phyloP scores from a whole-genome alignment of 257 asterid species.

The Nicotiana paniculata region DNA sequence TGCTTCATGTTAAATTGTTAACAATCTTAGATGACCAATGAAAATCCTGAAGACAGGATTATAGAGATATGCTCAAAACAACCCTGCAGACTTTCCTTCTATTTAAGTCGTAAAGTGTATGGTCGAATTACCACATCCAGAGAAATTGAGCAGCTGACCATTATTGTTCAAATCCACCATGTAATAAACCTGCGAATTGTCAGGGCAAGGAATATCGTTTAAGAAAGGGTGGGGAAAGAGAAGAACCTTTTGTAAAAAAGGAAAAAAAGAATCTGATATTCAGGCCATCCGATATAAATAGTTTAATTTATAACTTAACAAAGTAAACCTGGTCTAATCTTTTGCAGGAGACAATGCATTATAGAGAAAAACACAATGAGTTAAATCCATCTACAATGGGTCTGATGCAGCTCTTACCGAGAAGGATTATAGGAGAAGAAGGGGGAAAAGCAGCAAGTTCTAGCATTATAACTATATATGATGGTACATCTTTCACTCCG shows the following conservation, averaged over 20 bases:
- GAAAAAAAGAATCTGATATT: neutral
- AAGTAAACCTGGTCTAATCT: neutral
- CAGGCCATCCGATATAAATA: neutral
- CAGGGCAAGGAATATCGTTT: neutral
- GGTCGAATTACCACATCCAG: conserved; percentile 84
- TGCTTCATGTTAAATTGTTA: neutral
- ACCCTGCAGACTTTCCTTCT: neutral
- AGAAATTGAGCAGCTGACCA: conserved; percentile 71
- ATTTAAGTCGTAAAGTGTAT: neutral
- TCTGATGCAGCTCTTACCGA: neutral
- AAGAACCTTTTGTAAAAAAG: neutral
- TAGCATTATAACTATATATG: neutral
- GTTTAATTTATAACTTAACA: neutral
- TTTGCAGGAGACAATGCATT: neutral
- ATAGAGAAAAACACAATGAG: neutral
- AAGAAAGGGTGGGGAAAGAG: neutral
- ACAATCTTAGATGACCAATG: neutral
- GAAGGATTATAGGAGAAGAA: neutral
- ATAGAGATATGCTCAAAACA: neutral
- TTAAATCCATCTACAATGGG: neutral
- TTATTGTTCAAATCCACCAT: conserved; percentile 69
- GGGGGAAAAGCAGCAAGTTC: neutral
- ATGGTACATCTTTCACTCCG: neutral
- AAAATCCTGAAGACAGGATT: neutral
- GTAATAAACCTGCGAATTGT: conserved; percentile 68